Percentiles rank a stretch among this genome's conserved stretches.
phyloP scores from a whole-genome alignment of 305 asterid genomes.

The Rubia tinctorum region DNA sequence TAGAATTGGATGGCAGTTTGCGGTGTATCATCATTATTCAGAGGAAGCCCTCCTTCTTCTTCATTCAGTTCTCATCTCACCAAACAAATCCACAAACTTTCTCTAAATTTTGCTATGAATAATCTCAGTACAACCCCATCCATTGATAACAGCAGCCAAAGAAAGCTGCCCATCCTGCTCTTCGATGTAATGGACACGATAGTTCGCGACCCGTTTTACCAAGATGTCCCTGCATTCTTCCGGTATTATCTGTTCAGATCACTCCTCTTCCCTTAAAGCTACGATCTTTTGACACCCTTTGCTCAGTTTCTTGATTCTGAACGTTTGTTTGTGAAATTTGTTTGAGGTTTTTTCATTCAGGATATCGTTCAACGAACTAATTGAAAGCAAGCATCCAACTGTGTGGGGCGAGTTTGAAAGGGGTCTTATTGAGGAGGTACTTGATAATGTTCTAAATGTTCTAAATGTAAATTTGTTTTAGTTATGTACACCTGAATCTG shows the following conservation, averaged over 20 bases:
- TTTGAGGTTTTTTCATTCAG: slow-evolving; percentile 45
- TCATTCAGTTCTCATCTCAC: not conserved
- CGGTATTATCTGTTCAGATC: slow-evolving; percentile 37
- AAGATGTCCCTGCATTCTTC: slow-evolving; percentile 74
- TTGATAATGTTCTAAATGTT: not conserved
- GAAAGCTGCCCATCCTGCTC: slow-evolving; percentile 70
- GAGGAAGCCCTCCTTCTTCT: slow-evolving; percentile 2
- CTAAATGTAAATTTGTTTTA: not conserved
- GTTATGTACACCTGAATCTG: not conserved
- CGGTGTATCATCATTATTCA: slow-evolving; percentile 5
- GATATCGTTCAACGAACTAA: slow-evolving; percentile 83
- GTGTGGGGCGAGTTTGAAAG: slow-evolving; percentile 89
- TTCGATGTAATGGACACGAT: slow-evolving; percentile 92
- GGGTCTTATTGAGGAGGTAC: slow-evolving; percentile 85
- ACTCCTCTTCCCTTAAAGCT: not conserved
- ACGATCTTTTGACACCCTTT: not conserved
- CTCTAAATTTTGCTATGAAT: slow-evolving; percentile 18
- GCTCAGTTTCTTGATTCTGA: not conserved
- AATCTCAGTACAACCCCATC: not conserved
- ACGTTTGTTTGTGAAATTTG: slow-evolving; percentile 18
- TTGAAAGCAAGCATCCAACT: slow-evolving; percentile 91
- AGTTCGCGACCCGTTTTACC: slow-evolving; percentile 87
- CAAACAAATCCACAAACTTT: slow-evolving; percentile 3
- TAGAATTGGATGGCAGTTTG: slow-evolving; percentile 9
- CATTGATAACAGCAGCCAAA: slow-evolving; percentile 1